Evolutionary conservation across 83 land plant genomes (phyloP), one percentile per base, ranked within the genome.

Genomic region (Diphasiastrum complanatum): DNA sequence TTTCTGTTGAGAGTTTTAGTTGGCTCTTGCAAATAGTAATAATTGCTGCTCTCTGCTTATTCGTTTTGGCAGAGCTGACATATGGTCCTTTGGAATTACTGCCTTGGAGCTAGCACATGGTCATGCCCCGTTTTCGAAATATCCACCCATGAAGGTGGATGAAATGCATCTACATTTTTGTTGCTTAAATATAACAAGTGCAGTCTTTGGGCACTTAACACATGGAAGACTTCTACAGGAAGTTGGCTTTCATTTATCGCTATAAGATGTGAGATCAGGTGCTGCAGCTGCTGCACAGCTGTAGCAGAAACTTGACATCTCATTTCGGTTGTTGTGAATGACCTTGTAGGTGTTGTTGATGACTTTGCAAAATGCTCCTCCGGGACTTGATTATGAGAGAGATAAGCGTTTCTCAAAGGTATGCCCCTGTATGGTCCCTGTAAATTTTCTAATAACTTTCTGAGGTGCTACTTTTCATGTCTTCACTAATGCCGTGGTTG

Each of bases 41-140:
- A n/a, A n/a, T n/a, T n/a, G n/a, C n/a, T n/a, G n/a, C n/a, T n/a
- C n/a, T n/a, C 20, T 52, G 6, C 37, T 26, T 6, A 1, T 14
- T 43, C 12, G 24, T 4, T 50, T 66, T 58, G 35, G 56, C 71
- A 73, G 76, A 45, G 77, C 77, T 61, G 80, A 78, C 32, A 73
- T 78, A 6, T 78, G 80, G 77, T 73, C 77, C 18, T 73, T 78
- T n/a, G 80, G 80, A 33, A 78, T 78, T 4, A 78, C 80, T 32
- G 77, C 80, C 18, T 27, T 78, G 48, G 80, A 78, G 78, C 72
- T 78, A 0, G 80, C 80, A 24, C 73, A 73, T 45, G 80, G 80
- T 25, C 69, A 59, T 65, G 73, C 80, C 16, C 77, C 77, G 5
- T 73, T 73, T 51, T 68, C 53, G 28, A 64, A 68, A 56, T 63